Evolutionary conservation across 2,329 filamentous ascomycete species (phyloP), one percentile per base, ranked within the genome.

Genomic region (Monascus ruber): DNA sequence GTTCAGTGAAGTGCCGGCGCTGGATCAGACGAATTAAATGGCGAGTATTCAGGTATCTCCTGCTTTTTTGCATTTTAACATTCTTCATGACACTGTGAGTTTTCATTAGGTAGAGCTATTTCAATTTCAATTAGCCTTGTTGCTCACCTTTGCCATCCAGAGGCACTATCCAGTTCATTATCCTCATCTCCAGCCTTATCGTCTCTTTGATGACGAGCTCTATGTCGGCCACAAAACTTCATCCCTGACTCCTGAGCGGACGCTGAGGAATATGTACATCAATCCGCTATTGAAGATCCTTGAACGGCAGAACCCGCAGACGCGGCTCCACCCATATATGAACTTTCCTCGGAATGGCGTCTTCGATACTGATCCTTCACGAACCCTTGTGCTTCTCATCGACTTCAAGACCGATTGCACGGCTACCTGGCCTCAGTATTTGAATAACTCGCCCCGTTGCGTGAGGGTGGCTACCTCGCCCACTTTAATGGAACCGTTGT

Each of bases 341-440:
- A 32, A 36, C 29, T 31, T 11, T 63, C 64, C 44, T 0, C 37
- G 41, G 1, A 41, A 45, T 9, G 81, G 81, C 8, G 62, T 85
- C 6, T 81, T 77, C 49, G 65, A 73, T 47, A 60, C 60, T 6
- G 61, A 71, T 43, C 71, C 74, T 0, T 50, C 52, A 1, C 74
- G 76, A 49, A 69, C 74, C 0, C 58, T 84, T 1, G 66, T 74
- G 4, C 67, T 87, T 4, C 68, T 86, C 4, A 69, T 87, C 26
- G 83, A 87, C 55, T 63, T 86, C 53, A 87, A 87, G 59, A 77
- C 71, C 2, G 55, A 68, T 25, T 73, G 71, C 1, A 52, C 51
- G 4, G 34, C 37, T 2, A 47, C 51, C 5, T 60, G 54, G 52
- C 43, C 53, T 8, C 29, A 47, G 48, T 63, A 8, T 38, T 50